Evolutionary conservation across 108 stramenopile genomes (phyloP), one percentile per base, ranked within the genome.

Genomic region (Chaetoceros muelleri): DNA sequence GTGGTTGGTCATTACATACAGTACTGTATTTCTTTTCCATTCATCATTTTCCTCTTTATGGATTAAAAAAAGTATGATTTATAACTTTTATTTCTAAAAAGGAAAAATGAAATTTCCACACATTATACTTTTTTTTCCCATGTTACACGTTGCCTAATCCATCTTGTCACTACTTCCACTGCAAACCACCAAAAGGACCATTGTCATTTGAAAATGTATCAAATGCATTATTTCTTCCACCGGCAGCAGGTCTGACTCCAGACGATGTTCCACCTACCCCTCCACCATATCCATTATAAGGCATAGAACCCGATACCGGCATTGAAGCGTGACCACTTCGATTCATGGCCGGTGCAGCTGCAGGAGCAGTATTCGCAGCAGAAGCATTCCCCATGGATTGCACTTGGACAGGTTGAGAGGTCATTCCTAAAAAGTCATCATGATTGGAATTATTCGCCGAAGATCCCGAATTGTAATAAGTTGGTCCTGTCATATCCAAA

Each of bases 361-460:
- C 52, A 16, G 67, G 58, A 8, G 51, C 27, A 19, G 53, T 28
- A n/a, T n/a, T n/a, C 30, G 17, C 27, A 24, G 48, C 8, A 17
- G 56, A 23, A 47, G 59, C 49, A 52, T 46, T 45, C n/a, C n/a
- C n/a, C n/a, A n/a, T n/a, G n/a, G n/a, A n/a, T n/a, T n/a, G n/a
- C n/a, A n/a, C n/a, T 22, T 60, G 62, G 52, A 61, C 61, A 22
- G 77, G 44, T 22, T 68, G 68, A 50, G 80, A 78, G 8, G 84
- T 73, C 90, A 91, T 91, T 28, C 86, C 86, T 59, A 91, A 72
- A 48, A 91, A 82, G 47, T 91, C 90, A 44, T 69, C 53, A 55
- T 85, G 84, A 3, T 69, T 67, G 0, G 76, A 55, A 31, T 60
- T 62, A 30, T 70, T 62, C 5, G 77, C 46, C 22, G 60, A 55